Base-by-base conservation (phyloP, 2,329 filamentous ascomycete species). In the Simplicillium aogashimaense region DNA sequence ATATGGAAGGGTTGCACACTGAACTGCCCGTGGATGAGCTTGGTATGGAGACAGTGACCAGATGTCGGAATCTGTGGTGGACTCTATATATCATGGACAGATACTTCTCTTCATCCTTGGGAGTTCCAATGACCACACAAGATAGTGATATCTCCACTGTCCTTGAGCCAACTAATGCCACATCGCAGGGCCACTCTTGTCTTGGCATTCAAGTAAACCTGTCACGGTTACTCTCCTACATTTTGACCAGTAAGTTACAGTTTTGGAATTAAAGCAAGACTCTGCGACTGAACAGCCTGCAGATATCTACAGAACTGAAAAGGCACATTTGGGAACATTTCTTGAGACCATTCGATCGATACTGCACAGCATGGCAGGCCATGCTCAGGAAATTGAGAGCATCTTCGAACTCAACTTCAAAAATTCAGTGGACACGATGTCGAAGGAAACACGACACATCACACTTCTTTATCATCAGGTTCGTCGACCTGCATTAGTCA, bases 31-130 rank as follows among this genome's bases (percentile, higher is more conserved):
- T 63, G 18, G 49, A 52, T 2, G 58, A 58, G 18, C 51, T 65
- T 1, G 58, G 58, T 0, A 31, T 42, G 6, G 51, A 52, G 12
- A 60, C 55, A 0, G 53, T 63, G 1, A 45, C 48, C 0, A 50
- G 52, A 1, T 64, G 59, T 33, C 58, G 60, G 1, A 55, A 58
- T 41, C 45, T 65, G 2, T 67, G 63, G 63, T 64, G 63, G 60
- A 61, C 60, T 0, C 38, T 64, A 4, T 65, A 65, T 32, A 61
- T 60, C 14, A 59, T 63, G 51, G 62, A 65, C 18, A 52, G 57
- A 0, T 58, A 65, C 16, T 59, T 65, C 29, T 65, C 59, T 0
- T 59, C 57, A 1, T 64, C 61, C 0, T 8, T 65, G 1, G 61
- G 63, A 1, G 40, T 63, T 5, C 62, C 61, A 1, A 61, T 62